Evolutionary conservation across 2,329 filamentous ascomycete genomes (phyloP).

Genomic region (Cryphonectria parasitica): DNA sequence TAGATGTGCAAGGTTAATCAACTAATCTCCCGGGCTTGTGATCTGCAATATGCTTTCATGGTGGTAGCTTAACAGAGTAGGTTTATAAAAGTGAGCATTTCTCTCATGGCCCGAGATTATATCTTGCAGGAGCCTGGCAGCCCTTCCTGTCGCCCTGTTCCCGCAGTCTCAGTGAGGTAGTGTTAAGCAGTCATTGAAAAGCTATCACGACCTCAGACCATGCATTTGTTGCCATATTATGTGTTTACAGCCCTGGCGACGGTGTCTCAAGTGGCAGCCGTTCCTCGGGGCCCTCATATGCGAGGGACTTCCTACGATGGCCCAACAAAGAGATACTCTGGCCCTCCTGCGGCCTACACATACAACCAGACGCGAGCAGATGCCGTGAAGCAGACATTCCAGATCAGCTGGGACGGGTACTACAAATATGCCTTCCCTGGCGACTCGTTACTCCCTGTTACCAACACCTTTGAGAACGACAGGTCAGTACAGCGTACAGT

Average conservation of each 20-base stretch:
- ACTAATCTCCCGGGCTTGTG: neutral
- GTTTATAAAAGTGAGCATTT: neutral
- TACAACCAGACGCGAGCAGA: conserved; percentile 51
- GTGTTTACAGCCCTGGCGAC: conserved; percentile 17
- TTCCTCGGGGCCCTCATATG: conserved; percentile 16
- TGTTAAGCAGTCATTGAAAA: neutral
- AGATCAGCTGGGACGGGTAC: conserved; percentile 74
- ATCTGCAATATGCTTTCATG: neutral
- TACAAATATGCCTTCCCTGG: conserved; percentile 75
- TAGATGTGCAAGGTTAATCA: conserved; percentile 3
- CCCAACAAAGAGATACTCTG: conserved; percentile 22
- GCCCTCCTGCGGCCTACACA: conserved; percentile 30
- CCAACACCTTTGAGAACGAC: conserved; percentile 68
- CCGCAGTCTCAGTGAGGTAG: neutral
- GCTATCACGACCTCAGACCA: conserved; percentile 30
- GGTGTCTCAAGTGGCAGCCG: conserved; percentile 27
- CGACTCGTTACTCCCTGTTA: conserved; percentile 73
- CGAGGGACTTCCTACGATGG: neutral
- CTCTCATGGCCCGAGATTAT: neutral
- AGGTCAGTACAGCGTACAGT: conserved; percentile 53
- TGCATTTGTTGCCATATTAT: conserved; percentile 21
- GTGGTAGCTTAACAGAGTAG: neutral
- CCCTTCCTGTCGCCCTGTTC: neutral
- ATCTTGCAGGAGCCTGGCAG: neutral
- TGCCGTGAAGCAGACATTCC: conserved; percentile 70